Evolutionary conservation across 2,329 filamentous ascomycete genomes (phyloP), one percentile per base, ranked within the genome.

Genomic region (Trichoderma endophyticum): DNA sequence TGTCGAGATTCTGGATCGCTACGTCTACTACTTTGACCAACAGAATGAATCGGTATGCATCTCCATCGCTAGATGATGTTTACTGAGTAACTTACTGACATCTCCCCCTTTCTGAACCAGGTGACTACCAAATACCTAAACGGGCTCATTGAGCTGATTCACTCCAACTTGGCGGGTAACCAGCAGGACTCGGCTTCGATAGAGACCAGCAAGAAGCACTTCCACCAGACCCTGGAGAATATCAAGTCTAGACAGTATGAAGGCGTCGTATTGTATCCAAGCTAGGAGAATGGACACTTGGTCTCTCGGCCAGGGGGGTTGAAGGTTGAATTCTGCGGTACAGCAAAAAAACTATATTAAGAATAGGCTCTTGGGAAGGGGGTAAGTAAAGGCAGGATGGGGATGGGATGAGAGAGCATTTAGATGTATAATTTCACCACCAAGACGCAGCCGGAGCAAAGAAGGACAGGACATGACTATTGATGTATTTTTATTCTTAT

Each of bases 1-100:
- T 82, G 95, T 99, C 71, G 96, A 99, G 84, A 99, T 99, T 74
- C 85, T 99, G 71, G 98, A 99, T 82, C 91, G 96, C 82, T 99
- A 99, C 80, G 95, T 98, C 68, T 99, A 99, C 82, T 99, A 98
- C 85, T 99, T 98, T 84, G 96, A 99, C 82, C 95, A 99, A 82
- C 94, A 97, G 80, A 99, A 99, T 82, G 96, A 99, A 83, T 95
- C 95, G 75, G 96, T 89, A 80, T 79, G 87, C 18, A 43, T 79
- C 4, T 73, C n/a, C 2, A 7, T 32, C 21, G 6, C 12, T 2
- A 60, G n/a, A 34, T 21, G 9, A 1, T 54, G n/a, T n/a, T 24
- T 56, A 12, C 15, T 15, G 18, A 14, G 36, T 12, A 61, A 12
- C 11, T 11, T 67, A 54, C 74, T 79, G 73, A 80, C 64, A 32